Base-by-base conservation (phyloP, 345 rosid genomes). In the Melastoma malabathricum region DNA sequence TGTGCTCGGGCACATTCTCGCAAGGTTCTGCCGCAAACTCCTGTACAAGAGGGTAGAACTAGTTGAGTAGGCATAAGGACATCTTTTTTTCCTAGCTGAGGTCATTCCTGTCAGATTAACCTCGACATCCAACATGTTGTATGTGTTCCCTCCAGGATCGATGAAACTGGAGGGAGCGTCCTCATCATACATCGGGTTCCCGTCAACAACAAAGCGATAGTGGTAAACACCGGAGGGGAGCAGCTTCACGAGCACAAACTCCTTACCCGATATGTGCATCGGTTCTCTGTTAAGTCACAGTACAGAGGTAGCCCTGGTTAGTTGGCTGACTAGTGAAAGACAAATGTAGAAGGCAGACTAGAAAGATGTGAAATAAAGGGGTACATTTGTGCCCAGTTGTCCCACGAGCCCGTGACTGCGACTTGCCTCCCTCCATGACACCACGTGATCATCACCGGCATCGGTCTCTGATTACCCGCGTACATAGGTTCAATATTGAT, bases 371-470 rank as follows among this genome's bases (percentile, higher is more conserved):
- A 48, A 48, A 50, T 41, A 59, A 52, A 45, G 20, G 47, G 31
- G 25, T 59, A 77, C 89, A 61, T 56, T 18, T 39, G 67, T 18
- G 23, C 46, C 89, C 89, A 81, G 43, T 76, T 68, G 64, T 81
- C 70, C 89, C 89, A 82, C 14, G 89, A 73, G 41, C 89, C 89
- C 17, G 70, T 60, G n/a, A 82, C 57, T 10, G 84, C 76, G 17
- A 78, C 89, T 59, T 68, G 55, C 63, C 56, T 61, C 50, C 89
- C 89, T 18, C 70, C 89, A 56, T 65, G 63, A 63, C 72, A 67
- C 89, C 89, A 82, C 44, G 66, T 66, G 61, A 82, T 66, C 78
- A 72, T 59, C 23, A 60, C 76, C 2, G 82, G 59, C 15, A 38
- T 64, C 48, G 10, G 48, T 52, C 67, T 69, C 69, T 66, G 78